phyloP scores from a whole-genome alignment of 2,329 filamentous ascomycete species.

The Alternaria consortialis region DNA sequence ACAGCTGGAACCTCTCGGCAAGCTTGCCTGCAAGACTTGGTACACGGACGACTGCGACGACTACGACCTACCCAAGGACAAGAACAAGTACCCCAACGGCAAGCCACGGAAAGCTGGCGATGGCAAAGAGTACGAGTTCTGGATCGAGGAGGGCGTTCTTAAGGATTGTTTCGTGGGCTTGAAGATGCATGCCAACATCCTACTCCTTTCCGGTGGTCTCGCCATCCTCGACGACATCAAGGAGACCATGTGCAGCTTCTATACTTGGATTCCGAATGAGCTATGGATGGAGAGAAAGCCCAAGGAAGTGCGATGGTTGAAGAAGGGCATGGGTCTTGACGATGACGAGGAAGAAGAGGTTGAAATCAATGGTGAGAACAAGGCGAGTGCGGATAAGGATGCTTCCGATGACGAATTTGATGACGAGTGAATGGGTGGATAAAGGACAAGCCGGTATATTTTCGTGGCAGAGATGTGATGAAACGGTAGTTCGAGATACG shows the following conservation, averaged over 20 bases:
- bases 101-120: conserved; percentile 30
- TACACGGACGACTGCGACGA: conserved; percentile 52
- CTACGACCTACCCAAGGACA: conserved; percentile 50
- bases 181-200: conserved; percentile 53
- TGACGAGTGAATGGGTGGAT: conserved; percentile 18
- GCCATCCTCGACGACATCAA: conserved; percentile 51
- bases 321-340: conserved; percentile 30
- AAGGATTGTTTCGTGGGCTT: conserved; percentile 67
- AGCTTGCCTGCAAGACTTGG: conserved; percentile 62
- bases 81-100: conserved; percentile 35
- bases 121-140: conserved; percentile 63
- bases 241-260: conserved; percentile 56
- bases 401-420: conserved; percentile 28
- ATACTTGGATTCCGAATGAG: conserved; percentile 56
- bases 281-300: conserved; percentile 45
- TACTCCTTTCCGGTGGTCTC: conserved; percentile 37
- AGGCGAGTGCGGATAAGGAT: conserved; percentile 16
- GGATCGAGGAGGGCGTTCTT: conserved; percentile 71
- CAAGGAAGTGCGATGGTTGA: conserved; percentile 36
- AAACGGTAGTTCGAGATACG: not conserved
- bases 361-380: conserved; percentile 18
- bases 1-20: conserved; percentile 62
- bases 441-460: conserved; percentile 5
- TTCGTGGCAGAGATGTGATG: not conserved
- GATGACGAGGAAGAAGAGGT: conserved; percentile 23